Base-by-base conservation (phyloP, 2,329 filamentous ascomycete species). In the Verticillium zaregamsianum region DNA sequence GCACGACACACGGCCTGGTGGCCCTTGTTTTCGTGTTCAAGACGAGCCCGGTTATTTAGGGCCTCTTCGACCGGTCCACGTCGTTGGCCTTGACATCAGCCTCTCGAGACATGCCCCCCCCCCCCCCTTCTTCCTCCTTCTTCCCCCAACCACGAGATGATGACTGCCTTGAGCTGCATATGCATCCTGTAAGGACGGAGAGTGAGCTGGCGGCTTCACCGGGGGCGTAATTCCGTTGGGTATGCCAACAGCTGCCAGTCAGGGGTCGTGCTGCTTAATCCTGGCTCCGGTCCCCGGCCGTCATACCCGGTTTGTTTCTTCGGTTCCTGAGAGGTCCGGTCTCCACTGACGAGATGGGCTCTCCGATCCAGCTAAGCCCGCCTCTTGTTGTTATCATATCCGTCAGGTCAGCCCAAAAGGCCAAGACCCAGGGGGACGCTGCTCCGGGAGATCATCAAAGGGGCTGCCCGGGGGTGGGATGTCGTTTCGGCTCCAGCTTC, bases 391-490 rank as follows among this genome's bases (percentile, higher is more conserved):
- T 52, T 52, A 11, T 52, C 20, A 23, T 14, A 12, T 11, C 20
- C 45, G 23, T 52, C 20, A 52, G n/a, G 20, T 25, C 45, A 52
- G n/a, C 20, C 45, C 45, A 25, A 52, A 7, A 52, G n/a, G 11
- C 45, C 45, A 25, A 52, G n/a, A 4, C 57, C 59, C 59, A 62
- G 63, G 63, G 63, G 62, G 12, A 12, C 11, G 45, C 20, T 52
- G n/a, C 57, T 62, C 56, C 63, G 63, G 63, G 62, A 65, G 63
- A 65, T 64, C 63, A 64, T 60, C 63, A 58, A 62, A 60, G 63
- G 59, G 62, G 58, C 57, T 58, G 45, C 45, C 7, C n/a, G 45
- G 45, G 60, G 62, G 20, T 62, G 20, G 55, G 17, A 15, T 52
- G n/a, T 14, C 5, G 20, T 52, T 52, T 52, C 45, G 45, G n/a